Percentiles rank a stretch among this genome's conserved stretches.
Evolutionary conservation across 78 protist genomes (phyloP).

Genomic region (Andalucia godoyi): DNA sequence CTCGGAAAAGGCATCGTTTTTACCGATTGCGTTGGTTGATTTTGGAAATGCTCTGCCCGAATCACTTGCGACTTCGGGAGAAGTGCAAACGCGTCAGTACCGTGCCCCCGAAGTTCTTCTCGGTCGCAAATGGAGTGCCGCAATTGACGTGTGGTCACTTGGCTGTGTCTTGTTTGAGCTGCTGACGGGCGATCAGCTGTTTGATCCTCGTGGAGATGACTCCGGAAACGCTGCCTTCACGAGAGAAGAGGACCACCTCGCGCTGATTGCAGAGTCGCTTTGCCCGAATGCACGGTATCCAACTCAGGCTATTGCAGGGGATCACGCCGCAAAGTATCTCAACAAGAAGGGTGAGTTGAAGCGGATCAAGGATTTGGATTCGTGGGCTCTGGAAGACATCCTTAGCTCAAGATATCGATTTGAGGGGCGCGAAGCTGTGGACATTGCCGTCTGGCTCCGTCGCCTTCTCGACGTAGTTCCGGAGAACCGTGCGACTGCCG

Average conservation of each 20-base stretch:
- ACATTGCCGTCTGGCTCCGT: too few species aligned
- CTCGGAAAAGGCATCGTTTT: not conserved
- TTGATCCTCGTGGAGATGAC: slow-evolving; percentile 67
- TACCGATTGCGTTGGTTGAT: slow-evolving; percentile 61
- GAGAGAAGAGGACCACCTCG: slow-evolving; percentile 74
- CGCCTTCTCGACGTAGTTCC: too few species aligned
- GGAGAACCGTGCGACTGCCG: too few species aligned
- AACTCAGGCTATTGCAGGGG: not conserved
- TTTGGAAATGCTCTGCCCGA: slow-evolving; percentile 98
- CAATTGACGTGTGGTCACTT: slow-evolving; percentile 40
- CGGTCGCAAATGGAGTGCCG: slow-evolving; percentile 25
- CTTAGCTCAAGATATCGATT: too few species aligned
- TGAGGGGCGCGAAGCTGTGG: too few species aligned
- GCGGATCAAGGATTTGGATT: too few species aligned
- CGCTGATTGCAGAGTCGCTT: slow-evolving; percentile 62
- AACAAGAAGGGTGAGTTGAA: slow-evolving; percentile 45
- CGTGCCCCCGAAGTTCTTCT: slow-evolving; percentile 89
- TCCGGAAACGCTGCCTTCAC: slow-evolving; percentile 24
- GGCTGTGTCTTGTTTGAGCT: slow-evolving; percentile 66
- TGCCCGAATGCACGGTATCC: slow-evolving; percentile 49
- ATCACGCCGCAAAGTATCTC: not conserved
- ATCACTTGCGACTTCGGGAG: slow-evolving; percentile 66
- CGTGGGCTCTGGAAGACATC: too few species aligned
- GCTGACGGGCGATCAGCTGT: slow-evolving; percentile 88
- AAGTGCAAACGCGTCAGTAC: slow-evolving; percentile 95